A percentile compares a stretch with the other conserved stretches of the same genome.
phyloP scores from a whole-genome alignment of 768 basidiomycete genomes.

The Galerina sulciceps region DNA sequence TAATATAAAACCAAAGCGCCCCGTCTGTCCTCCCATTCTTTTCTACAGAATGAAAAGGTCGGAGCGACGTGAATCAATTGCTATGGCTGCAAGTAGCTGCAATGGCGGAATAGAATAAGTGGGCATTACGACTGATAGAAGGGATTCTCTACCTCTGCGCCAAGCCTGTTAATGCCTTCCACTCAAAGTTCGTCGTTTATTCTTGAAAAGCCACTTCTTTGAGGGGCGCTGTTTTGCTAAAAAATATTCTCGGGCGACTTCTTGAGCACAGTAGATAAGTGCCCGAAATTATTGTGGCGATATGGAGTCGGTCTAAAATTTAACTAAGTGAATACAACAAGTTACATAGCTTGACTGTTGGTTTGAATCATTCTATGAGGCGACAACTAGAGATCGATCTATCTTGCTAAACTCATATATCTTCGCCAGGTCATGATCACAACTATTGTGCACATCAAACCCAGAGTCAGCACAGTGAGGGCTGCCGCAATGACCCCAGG shows the following conservation, averaged over 20 bases:
- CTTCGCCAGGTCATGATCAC: too few relatives aligned
- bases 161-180: neutral
- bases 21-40: neutral
- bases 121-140: conserved; percentile 11
- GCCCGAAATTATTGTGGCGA: neutral
- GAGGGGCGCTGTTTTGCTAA: conserved; percentile 10
- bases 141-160: conserved; percentile 8
- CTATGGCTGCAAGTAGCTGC: conserved; percentile 10
- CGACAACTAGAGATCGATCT: too few relatives aligned
- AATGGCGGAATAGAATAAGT: conserved; percentile 11
- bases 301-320: neutral
- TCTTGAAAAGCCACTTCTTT: conserved; percentile 8
- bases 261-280: conserved; percentile 9
- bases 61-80: conserved; percentile 7
- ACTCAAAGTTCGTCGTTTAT: conserved; percentile 9
- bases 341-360: too few relatives aligned
- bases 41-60: neutral
- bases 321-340: conserved; percentile 9
- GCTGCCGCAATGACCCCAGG: too few relatives aligned
- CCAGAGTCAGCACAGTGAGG: too few relatives aligned
- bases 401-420: too few relatives aligned
- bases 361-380: too few relatives aligned
- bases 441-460: too few relatives aligned
- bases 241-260: conserved; percentile 4
- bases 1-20: conserved; percentile 1